These are phyloP conservation scores for Solanum hybrid DNA, from an alignment of 305 asterid species.

Conservation along the genomic window DNA sequence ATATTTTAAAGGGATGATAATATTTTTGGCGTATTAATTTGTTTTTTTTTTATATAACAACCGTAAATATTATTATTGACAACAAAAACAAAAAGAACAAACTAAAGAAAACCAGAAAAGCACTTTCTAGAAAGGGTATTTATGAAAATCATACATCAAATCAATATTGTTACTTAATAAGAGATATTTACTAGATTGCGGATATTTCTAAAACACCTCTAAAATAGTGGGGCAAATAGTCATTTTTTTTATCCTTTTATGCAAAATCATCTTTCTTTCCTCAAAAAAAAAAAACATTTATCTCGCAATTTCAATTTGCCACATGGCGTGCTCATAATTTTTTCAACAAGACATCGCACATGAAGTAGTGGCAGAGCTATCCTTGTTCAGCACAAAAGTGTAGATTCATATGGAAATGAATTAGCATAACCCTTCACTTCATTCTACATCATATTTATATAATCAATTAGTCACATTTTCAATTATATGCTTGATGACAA, in stretches of 20 bases:
- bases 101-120: background rate
- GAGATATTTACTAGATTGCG: no score
- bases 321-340: background rate
- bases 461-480: background rate
- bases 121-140: background rate
- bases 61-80: background rate
- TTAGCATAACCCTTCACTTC: background rate
- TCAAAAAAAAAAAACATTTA: background rate
- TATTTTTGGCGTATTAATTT: background rate
- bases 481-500: background rate
- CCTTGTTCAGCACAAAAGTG: background rate
- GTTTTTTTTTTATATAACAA: background rate
- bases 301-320: background rate
- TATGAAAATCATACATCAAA: background rate
- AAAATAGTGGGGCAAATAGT: background rate
- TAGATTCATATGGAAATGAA: no score
- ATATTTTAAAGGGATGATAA: background rate
- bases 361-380: background rate
- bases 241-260: background rate
- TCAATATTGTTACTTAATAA: no score
- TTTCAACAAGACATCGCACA: background rate
- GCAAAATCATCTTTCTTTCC: background rate
- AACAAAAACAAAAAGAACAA: background rate
- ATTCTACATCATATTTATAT: background rate
- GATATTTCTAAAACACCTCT: no score